phyloP scores from a whole-genome alignment of 202 grass and related monocot genomes.

The Hordeum pubiflorum region DNA sequence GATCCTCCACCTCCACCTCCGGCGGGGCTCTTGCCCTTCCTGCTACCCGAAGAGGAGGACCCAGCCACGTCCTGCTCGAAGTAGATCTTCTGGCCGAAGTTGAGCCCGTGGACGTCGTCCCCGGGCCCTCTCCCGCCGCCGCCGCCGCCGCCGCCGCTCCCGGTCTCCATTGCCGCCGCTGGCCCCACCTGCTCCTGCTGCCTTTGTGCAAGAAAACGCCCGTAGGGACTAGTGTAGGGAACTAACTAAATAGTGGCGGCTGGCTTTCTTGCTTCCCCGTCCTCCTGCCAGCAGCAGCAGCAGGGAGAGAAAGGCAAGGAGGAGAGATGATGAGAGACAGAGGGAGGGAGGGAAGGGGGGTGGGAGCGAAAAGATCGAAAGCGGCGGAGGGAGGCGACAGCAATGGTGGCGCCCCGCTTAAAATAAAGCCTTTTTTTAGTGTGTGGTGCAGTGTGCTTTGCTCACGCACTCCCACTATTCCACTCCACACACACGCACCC shows the following conservation, averaged over 20 bases:
- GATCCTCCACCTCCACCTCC: background rate
- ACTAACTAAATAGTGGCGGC: background rate
- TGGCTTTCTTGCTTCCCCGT: background rate
- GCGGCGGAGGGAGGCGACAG: conserved; percentile 9
- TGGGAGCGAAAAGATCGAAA: no score
- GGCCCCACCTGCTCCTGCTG: no score
- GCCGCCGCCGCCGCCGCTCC: background rate
- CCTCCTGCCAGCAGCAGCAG: background rate
- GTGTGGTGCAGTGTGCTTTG: conserved; percentile 27
- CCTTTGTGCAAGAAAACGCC: background rate
- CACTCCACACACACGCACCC: background rate
- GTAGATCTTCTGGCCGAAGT: conserved; percentile 86
- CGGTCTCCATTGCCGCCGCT: conserved; percentile 33
- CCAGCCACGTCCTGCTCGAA: conserved; percentile 60
- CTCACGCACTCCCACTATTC: background rate
- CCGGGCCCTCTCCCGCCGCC: background rate
- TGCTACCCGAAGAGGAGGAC: background rate
- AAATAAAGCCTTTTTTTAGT: conserved; percentile 15
- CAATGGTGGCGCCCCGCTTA: conserved; percentile 38
- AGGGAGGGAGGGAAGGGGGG: background rate
- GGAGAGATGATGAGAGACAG: background rate
- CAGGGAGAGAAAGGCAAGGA: background rate
- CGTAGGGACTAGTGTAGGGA: background rate
- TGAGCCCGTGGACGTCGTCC: conserved; percentile 51
- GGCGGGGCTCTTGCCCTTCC: background rate